Evolutionary conservation across 768 basidiomycete species (phyloP), one percentile per base, ranked within the genome.

Genomic region (Xanthoconium purpureum): DNA sequence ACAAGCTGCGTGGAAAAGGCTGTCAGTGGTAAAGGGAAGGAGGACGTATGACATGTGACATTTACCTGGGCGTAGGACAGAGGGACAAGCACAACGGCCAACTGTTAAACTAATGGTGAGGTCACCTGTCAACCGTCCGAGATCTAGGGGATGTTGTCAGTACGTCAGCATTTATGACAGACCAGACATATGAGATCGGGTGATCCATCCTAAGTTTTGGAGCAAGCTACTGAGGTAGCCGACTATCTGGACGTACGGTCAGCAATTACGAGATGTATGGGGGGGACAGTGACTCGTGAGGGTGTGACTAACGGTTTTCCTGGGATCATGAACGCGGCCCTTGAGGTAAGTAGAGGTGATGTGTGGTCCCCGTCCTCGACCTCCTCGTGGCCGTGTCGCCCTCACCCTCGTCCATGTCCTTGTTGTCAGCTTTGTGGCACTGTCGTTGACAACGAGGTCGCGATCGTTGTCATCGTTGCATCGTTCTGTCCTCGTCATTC

Each of bases 21-120:
- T 32, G 48, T 55, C 20, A 46, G 52, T 3, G 30, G 39, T 13
- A 35, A 47, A 35, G 29, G 14, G 24, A 2, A 10, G 5, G 13
- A 32, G 35, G 17, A 15, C 28, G 33, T 14, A 38, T 9, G 20
- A 30, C 51, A 53, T 59, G n/a, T n/a, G n/a, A n/a, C n/a, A n/a
- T n/a, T 18, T 71, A 88, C 89, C 74, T 80, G 77, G 29, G 91
- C 91, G 65, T 93, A 96, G 1, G 91, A 94, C 87, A 95, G 96
- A 0, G 96, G 96, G 7, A 98, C 94, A 46, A 98, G 78, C 11
- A 99, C 96, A 64, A 96, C 87, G 30, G n/a, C 96, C 96, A 59
- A 98, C 93, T 0, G 95, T 98, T 39, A 98, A 71, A 52, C 89
- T 94, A 57, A 94, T 92, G 64, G 96, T 85, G 18, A 96, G 63